Percentiles rank a stretch among this genome's conserved stretches.
Conservation (phyloP, 1,284 basidiomycete species). For the Athelia psychrophila region DNA sequence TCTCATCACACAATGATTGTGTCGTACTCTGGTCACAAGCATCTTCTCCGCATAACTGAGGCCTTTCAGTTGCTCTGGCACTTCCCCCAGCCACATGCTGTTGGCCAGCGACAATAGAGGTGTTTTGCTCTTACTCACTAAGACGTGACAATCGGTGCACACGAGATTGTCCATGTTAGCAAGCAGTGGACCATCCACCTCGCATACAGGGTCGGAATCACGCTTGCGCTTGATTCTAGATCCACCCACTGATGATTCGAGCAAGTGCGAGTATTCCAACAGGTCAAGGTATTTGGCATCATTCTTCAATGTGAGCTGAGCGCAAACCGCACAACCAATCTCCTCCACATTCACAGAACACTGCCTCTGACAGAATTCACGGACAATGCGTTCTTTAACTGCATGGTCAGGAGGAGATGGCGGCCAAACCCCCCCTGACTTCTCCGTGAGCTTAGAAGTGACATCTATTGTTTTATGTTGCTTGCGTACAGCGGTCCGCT, state of each 20-base stretch:
- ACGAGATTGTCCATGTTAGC: not conserved
- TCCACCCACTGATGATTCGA: not conserved
- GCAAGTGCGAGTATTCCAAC: not conserved
- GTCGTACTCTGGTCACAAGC: slow-evolving; percentile 5
- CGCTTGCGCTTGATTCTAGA: not conserved
- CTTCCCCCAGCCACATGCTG: not conserved
- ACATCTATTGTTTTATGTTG: too few relatives aligned
- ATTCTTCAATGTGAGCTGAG: not conserved
- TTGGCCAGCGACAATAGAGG: not conserved
- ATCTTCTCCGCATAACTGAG: not conserved
- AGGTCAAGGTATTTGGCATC: not conserved
- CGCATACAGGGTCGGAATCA: not conserved
- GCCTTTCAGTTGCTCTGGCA: not conserved
- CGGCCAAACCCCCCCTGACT: too few relatives aligned
- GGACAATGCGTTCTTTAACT: too few relatives aligned
- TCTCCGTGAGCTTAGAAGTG: too few relatives aligned
- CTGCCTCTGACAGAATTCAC: too few relatives aligned
- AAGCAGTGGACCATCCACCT: not conserved
- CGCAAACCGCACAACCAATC: not conserved
- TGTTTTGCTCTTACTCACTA: not conserved
- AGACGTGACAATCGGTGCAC: not conserved
- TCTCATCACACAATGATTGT: slow-evolving; percentile 3
- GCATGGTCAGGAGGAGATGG: too few relatives aligned
- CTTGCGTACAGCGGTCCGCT: too few relatives aligned
- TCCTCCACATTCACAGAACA: not conserved